Percentiles rank a stretch among this genome's conserved stretches.
These are phyloP conservation scores for Dryadomyces sulphureus DNA, from an alignment of 2,329 filamentous ascomycete species.

Conservation along the genomic window DNA sequence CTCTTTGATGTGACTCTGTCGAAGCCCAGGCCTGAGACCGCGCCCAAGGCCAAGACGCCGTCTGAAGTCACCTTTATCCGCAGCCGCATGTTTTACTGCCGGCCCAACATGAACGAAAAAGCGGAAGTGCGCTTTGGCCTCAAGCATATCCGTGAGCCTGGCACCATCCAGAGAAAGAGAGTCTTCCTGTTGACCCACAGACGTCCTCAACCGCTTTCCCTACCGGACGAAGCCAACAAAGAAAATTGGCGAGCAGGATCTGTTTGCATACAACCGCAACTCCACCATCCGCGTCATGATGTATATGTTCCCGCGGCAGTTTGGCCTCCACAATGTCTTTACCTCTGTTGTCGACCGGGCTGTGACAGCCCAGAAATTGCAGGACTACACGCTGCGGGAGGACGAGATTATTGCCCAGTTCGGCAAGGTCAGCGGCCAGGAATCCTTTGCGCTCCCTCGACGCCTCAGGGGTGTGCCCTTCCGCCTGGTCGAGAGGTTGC, in stretches of 20 bases:
- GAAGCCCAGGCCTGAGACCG: not conserved
- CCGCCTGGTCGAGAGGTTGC: conserved; percentile 51
- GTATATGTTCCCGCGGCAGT: conserved; percentile 88
- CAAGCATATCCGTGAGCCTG: conserved; percentile 58
- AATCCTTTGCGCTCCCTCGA: conserved; percentile 33
- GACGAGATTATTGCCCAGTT: conserved; percentile 50
- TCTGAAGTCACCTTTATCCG: conserved; percentile 62
- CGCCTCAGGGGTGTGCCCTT: conserved; percentile 49
- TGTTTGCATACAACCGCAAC: conserved; percentile 19
- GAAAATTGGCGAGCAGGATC: conserved; percentile 6
- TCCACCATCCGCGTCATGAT: conserved; percentile 64
- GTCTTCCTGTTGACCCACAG: conserved; percentile 29
- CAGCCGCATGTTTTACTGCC: conserved; percentile 75
- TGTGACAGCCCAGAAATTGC: conserved; percentile 58
- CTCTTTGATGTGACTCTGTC: conserved; percentile 5
- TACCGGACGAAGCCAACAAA: conserved; percentile 21
- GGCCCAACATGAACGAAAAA: conserved; percentile 52
- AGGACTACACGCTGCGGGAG: conserved; percentile 77
- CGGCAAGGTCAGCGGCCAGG: conserved; percentile 13
- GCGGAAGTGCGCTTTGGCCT: conserved; percentile 60
- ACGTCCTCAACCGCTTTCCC: conserved; percentile 63
- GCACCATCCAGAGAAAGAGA: not conserved
- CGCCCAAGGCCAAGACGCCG: conserved; percentile 17
- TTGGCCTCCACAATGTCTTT: conserved; percentile 85
- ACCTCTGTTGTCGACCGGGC: conserved; percentile 48